These are phyloP conservation scores for Ganoderma lingzhi DNA, from an alignment of 1,284 basidiomycete species.

Conservation along the genomic window DNA sequence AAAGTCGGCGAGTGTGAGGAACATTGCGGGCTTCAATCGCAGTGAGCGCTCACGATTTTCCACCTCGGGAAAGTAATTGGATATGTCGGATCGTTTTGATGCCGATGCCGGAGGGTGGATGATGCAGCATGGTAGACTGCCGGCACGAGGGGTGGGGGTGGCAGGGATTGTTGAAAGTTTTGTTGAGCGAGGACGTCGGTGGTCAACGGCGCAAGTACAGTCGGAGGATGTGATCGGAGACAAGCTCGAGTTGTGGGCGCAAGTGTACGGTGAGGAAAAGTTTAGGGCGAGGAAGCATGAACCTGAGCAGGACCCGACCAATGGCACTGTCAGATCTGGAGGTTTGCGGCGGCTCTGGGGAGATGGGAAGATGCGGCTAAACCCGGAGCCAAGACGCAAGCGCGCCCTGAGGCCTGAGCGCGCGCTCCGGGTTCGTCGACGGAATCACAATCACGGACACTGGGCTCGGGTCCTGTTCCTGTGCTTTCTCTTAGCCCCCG, in stretches of 20 bases:
- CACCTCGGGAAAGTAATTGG: neutral
- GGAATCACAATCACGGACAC: constrained; percentile 12
- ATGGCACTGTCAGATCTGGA: neutral
- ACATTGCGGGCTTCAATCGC: too few relatives aligned
- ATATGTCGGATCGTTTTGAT: neutral
- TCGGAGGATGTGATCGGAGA: neutral
- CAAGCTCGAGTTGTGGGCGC: neutral
- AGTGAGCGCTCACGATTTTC: too few relatives aligned
- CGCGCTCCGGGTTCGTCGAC: neutral
- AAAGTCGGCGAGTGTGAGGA: too few relatives aligned
- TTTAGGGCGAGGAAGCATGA: neutral
- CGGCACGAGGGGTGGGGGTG: too few relatives aligned
- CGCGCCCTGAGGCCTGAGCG: neutral
- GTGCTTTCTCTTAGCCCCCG: neutral
- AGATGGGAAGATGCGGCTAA: neutral
- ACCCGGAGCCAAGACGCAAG: neutral
- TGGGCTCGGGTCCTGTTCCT: constrained; percentile 1
- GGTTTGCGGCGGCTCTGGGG: neutral
- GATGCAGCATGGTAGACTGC: too few relatives aligned
- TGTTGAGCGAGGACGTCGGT: too few relatives aligned
- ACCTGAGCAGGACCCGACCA: neutral
- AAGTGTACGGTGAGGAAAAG: neutral
- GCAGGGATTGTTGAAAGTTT: too few relatives aligned
- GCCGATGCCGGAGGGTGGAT: neutral
- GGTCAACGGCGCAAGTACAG: neutral